Evolutionary conservation across 2,329 filamentous ascomycete genomes (phyloP), one percentile per base, ranked within the genome.

Genomic region (Chaetomium globosum): DNA sequence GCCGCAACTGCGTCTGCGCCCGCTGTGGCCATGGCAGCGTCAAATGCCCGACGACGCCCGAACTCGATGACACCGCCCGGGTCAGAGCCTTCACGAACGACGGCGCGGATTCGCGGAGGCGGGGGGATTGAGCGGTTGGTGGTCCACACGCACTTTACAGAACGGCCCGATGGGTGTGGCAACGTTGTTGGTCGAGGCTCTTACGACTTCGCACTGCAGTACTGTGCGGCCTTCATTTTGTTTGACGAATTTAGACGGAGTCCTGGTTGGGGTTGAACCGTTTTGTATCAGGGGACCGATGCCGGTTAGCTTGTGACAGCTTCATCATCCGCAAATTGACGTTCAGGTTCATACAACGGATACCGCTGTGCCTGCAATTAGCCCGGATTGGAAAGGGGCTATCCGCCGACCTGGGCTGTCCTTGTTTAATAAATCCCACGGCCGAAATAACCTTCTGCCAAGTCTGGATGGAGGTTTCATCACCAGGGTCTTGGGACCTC

Each of bases 361-460:
- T 65, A 43, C 36, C 19, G 52, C 52, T 65, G 67, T 61, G 36
- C 59, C 65, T 59, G 61, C 48, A 66, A 65, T 65, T 55, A 64
- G 55, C 53, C 39, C 51, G 67, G 43, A 67, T 64, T 56, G 52
- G 43, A 65, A 67, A 54, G 67, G 66, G 63, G 59, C 21, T 53
- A 49, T n/a, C 61, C 33, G 52, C 39, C 39, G 46, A n/a, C 63
- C 30, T 59, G 67, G 60, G 26, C 53, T 51, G 19, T 33, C 65
- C 65, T 46, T 61, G 62, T 43, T 65, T 28, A 16, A 65, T 28
- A 16, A 65, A 28, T 43, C 54, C 54, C 49, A 62, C 59, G 48
- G n/a, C 43, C 36, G 65, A 69, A 67, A 69, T 69, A 67, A 67
- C 65, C 55, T 64, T 68, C 39, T 65, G 67, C 67, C 65, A 68